Base-by-base conservation (phyloP, 192 early-diverging fungal genomes). In the Coemansia sp. region DNA sequence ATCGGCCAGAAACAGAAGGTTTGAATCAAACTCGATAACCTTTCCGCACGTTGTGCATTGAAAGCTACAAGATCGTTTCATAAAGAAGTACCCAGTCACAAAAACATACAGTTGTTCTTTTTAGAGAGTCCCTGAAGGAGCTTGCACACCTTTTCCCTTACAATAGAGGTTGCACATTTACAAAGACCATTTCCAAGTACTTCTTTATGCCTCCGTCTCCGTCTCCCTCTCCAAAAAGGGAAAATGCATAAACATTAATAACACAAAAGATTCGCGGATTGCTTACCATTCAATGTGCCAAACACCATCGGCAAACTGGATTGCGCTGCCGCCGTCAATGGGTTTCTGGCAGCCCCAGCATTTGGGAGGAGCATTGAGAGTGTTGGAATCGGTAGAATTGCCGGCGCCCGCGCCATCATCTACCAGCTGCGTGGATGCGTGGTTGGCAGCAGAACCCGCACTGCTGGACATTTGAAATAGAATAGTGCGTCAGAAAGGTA, bases 231-330 rank as follows among this genome's bases (percentile, higher is more conserved):
- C 34, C 34, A 35, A 35, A 35, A 35, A 35, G 34, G n/a, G 35
- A 37, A 37, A 37, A 37, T 37, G 35, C 35, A 30, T 16, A 20
- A 12, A 7, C 45, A 58, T 13, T 2, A 42, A 29, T n/a, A 26
- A 51, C 9, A 58, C 16, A 33, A 21, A 43, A 21, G 18, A 6
- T 58, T 33, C 28, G n/a, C n/a, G n/a, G n/a, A n/a, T n/a, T n/a
- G 7, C 79, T 79, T 90, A 90, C 91, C 91, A 92, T 62, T 90
- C 82, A 69, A 91, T 86, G 79, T 92, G 91, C 87, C 89, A 92
- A 7, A 92, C 79, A 29, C 89, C 87, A 45, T 92, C 91, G 18
- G 89, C 91, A 82, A 92, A 92, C 49, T 89, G 86, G 61, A 92
- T 87, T 25, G 90, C 91, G 59, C 86, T 88, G 43, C 89, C 89